Percentiles rank a stretch among this genome's conserved stretches.
These are phyloP conservation scores for Mercurialis annua DNA, from an alignment of 345 rosid genomes.

Conservation along the genomic window DNA sequence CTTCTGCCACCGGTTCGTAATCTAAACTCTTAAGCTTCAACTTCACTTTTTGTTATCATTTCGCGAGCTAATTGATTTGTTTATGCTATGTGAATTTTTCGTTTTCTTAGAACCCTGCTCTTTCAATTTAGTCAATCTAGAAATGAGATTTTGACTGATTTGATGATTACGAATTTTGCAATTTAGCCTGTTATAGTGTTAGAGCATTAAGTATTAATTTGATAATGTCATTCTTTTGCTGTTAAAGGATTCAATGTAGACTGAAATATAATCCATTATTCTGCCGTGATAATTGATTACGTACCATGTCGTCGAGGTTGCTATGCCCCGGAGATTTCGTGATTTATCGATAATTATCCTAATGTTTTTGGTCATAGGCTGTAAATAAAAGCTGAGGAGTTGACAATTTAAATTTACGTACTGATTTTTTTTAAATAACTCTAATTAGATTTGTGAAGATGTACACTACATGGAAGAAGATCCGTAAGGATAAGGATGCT, in stretches of 20 bases:
- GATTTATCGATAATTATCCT: too few species aligned
- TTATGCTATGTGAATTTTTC: neutral
- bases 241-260: neutral
- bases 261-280: too few species aligned
- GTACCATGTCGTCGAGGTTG: too few species aligned
- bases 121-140: neutral
- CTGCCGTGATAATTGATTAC: too few species aligned
- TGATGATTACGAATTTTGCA: too few species aligned
- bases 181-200: too few species aligned
- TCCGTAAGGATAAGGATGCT: slow-evolving; percentile 79
- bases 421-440: neutral
- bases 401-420: neutral
- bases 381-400: neutral
- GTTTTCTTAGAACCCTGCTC: neutral
- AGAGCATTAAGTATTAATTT: too few species aligned
- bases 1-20: neutral
- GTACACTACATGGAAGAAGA: slow-evolving; percentile 74
- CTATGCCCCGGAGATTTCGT: too few species aligned
- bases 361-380: too few species aligned
- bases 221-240: neutral
- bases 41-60: neutral
- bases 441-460: slow-evolving; percentile 50
- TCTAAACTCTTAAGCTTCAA: neutral
- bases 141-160: neutral
- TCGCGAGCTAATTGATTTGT: neutral